phyloP scores from a whole-genome alignment of 805 yeast genomes.

The Danielozyma ontarioensis region DNA sequence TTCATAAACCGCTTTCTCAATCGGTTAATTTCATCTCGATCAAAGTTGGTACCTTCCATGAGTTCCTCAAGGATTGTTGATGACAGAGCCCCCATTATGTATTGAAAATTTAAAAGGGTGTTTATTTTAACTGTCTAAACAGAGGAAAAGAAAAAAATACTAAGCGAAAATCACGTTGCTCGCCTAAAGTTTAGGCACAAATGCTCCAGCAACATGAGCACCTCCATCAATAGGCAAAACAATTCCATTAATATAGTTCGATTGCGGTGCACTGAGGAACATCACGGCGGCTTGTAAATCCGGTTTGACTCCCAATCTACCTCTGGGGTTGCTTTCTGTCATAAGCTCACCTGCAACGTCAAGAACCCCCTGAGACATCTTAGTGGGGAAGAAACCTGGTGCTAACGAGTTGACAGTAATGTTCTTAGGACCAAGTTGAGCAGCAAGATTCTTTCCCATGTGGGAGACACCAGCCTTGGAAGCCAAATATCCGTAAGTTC shows the following conservation, averaged over 20 bases:
- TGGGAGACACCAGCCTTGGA: constrained; percentile 75
- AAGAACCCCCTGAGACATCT: constrained; percentile 65
- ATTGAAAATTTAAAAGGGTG: no score
- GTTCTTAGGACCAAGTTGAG: constrained; percentile 60
- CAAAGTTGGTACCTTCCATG: constrained; percentile 81
- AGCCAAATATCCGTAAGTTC: constrained; percentile 66
- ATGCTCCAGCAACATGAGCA: constrained; percentile 31
- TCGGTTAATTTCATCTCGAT: constrained; percentile 86
- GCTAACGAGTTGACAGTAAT: constrained; percentile 67
- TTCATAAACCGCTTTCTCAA: constrained; percentile 92
- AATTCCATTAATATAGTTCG: constrained; percentile 60
- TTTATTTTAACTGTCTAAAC: background rate
- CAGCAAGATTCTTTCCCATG: constrained; percentile 57
- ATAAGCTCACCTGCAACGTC: constrained; percentile 45
- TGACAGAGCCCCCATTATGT: constrained; percentile 54
- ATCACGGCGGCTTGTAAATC: constrained; percentile 54
- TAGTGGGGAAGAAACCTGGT: constrained; percentile 74
- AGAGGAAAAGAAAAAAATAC: background rate
- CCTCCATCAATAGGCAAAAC: constrained; percentile 75
- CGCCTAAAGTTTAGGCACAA: background rate
- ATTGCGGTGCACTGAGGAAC: constrained; percentile 50
- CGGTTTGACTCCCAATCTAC: constrained; percentile 55
- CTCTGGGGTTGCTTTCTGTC: constrained; percentile 50
- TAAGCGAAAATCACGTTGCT: background rate
- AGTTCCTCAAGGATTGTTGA: constrained; percentile 62